These are phyloP conservation scores for Eucalyptus marginata DNA, from an alignment of 345 rosid species.

Conservation along the genomic window DNA sequence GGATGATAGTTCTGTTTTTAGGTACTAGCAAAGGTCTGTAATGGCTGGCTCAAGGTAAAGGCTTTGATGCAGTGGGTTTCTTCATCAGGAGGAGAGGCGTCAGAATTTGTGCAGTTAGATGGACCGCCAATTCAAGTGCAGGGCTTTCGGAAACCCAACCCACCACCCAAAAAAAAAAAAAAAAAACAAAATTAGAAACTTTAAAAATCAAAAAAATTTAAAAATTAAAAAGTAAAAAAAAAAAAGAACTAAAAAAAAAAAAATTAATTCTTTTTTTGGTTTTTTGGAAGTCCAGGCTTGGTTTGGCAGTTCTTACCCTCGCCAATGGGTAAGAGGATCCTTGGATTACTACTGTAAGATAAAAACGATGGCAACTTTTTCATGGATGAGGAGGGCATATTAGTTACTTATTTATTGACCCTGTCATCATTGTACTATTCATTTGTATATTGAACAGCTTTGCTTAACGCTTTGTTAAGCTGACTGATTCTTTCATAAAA, in stretches of 20 bases:
- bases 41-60: background rate
- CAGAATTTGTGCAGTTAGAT: background rate
- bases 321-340: background rate
- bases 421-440: background rate
- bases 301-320: background rate
- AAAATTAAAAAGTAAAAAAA: too few species aligned
- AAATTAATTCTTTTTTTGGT: too few species aligned
- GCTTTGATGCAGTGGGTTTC: background rate
- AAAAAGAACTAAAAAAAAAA: rapidly evolving
- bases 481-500: background rate
- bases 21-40: background rate
- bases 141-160: background rate
- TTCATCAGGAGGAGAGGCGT: background rate
- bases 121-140: background rate
- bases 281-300: background rate
- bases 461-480: background rate
- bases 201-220: too few species aligned
- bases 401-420: background rate
- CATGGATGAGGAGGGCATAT: background rate
- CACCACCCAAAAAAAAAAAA: background rate
- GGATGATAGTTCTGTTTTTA: too few species aligned
- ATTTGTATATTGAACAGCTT: background rate
- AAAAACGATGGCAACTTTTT: background rate
- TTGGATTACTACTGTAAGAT: background rate
- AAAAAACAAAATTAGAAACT: too few species aligned